Evolutionary conservation across 306 rosid genomes (phyloP), one percentile per base, ranked within the genome.

Genomic region (Ziziphus jujuba): DNA sequence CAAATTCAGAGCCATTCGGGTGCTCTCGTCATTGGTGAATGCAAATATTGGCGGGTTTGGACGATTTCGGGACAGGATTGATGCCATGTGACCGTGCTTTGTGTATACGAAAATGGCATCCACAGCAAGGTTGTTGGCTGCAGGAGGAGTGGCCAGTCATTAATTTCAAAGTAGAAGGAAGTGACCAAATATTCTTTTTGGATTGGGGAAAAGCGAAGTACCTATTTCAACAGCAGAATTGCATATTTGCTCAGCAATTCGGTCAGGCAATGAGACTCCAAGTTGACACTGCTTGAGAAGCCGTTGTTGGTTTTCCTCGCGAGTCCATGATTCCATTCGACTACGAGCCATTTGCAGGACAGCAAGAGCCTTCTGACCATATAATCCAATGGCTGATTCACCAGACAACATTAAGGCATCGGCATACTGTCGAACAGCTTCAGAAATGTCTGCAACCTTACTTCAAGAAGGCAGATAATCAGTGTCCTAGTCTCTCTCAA

Each of bases 361-460:
- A 15, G 95, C 71, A 38, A 92, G 82, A 67, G 98, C 95, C 77
- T 92, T 92, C 59, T 74, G 85, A 56, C 92, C 95, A 57, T 62
- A 80, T 67, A 72, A 79, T 53, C 98, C 96, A 65, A 92, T 89
- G 34, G 98, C 96, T 57, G 98, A 89, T 79, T 92, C 98, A 3
- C 95, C 95, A 19, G 87, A 85, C 62, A 92, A 75, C 98, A 89
- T 92, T 82, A 92, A 82, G 51, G 92, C 98, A 62, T 92, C 96
- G 2, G 96, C 95, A 60, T 80, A 84, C 69, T 89, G 98, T 47
- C 92, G 77, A 50, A 89, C 92, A 36, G 89, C 98, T 78, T 92
- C 95, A 19, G 98, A 92, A 81, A 92, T 81, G 81, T 92, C 96
- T 38, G 96, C 98, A 77, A 92, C 96, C 98, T 91, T 52, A 19